Evolutionary conservation across 2,329 filamentous ascomycete genomes (phyloP).

Genomic region (Colletotrichum nymphaeae): DNA sequence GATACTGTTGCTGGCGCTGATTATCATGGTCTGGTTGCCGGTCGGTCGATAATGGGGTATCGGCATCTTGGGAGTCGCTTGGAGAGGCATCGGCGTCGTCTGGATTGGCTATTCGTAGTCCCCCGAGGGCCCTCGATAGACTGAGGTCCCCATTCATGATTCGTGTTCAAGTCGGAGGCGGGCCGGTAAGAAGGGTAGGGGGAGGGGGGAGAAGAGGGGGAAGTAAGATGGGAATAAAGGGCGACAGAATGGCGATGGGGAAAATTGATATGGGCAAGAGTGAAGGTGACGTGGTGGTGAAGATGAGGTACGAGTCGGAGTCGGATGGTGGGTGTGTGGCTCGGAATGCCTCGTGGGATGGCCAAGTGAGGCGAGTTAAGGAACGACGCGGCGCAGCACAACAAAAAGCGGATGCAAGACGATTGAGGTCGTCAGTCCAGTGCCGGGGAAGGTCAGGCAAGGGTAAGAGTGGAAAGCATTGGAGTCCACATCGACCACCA

Average conservation of each 20-base stretch:
- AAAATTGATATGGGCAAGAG: neutral
- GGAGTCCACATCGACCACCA: constrained; percentile 8
- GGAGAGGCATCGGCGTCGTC: constrained; percentile 60
- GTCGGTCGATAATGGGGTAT: constrained; percentile 43
- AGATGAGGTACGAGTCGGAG: neutral
- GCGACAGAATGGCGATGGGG: constrained; percentile 15
- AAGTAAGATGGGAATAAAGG: constrained; percentile 8
- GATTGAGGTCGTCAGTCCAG: constrained; percentile 5
- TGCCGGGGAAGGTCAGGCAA: constrained; percentile 4
- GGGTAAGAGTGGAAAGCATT: neutral
- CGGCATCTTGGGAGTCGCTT: constrained; percentile 33
- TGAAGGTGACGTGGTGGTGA: neutral
- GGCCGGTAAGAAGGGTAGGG: neutral
- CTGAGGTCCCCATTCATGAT: constrained; percentile 93
- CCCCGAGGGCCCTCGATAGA: constrained; percentile 91
- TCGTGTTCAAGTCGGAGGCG: constrained; percentile 37
- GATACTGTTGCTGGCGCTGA: constrained; percentile 33
- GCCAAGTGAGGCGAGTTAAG: constrained; percentile 16
- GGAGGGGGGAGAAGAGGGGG: neutral
- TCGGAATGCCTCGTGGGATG: constrained; percentile 11
- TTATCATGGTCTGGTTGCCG: constrained; percentile 30
- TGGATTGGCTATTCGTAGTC: constrained; percentile 95
- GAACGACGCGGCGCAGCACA: constrained; percentile 18
- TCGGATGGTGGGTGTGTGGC: neutral
- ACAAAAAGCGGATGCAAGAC: constrained; percentile 23